phyloP scores from a whole-genome alignment of 2,329 filamentous ascomycete species.

The Ambrosiella cleistominuta region DNA sequence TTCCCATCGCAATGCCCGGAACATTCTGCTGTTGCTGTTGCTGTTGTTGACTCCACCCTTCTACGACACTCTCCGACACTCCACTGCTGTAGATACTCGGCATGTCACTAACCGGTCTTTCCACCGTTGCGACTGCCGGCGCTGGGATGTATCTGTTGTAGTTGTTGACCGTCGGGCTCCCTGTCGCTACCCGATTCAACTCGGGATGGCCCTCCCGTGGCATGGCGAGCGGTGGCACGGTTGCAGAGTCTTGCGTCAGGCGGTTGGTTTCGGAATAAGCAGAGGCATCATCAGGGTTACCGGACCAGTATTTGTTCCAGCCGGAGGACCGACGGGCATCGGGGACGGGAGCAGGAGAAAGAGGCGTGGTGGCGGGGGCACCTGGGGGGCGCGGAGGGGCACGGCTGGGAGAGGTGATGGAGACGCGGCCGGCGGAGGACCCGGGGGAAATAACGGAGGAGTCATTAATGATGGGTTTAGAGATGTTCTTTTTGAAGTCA shows the following conservation, averaged over 20 bases:
- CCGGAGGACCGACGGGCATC: slow-evolving; percentile 44
- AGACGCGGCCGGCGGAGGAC: slow-evolving; percentile 4
- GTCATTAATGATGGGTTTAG: slow-evolving; percentile 38
- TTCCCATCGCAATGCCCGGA: slow-evolving; percentile 30
- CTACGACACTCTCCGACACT: slow-evolving; percentile 44
- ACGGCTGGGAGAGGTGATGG: slow-evolving; percentile 10
- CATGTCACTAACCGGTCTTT: slow-evolving; percentile 34
- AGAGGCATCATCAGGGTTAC: slow-evolving; percentile 24
- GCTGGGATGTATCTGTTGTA: slow-evolving; percentile 33
- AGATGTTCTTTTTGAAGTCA: slow-evolving; percentile 44
- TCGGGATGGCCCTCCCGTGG: slow-evolving; percentile 38
- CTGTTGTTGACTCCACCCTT: slow-evolving; percentile 31
- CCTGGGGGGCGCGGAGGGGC: slow-evolving; percentile 9
- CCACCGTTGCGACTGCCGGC: slow-evolving; percentile 40
- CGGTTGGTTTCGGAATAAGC: slow-evolving; percentile 33
- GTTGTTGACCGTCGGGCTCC: slow-evolving; percentile 51
- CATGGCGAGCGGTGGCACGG: slow-evolving; percentile 50
- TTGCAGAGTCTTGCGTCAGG: slow-evolving; percentile 48
- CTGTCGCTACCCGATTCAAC: slow-evolving; percentile 48
- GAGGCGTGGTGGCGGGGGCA: background rate
- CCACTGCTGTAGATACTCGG: slow-evolving; percentile 46
- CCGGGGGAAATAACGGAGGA: background rate
- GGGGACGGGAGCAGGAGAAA: slow-evolving; percentile 17
- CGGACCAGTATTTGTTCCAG: slow-evolving; percentile 62
- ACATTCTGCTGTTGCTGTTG: slow-evolving; percentile 15